Percentiles rank a stretch among this genome's conserved stretches.
Evolutionary conservation across 2,329 filamentous ascomycete species (phyloP).

Genomic region (Xylariomycetidae sp.): DNA sequence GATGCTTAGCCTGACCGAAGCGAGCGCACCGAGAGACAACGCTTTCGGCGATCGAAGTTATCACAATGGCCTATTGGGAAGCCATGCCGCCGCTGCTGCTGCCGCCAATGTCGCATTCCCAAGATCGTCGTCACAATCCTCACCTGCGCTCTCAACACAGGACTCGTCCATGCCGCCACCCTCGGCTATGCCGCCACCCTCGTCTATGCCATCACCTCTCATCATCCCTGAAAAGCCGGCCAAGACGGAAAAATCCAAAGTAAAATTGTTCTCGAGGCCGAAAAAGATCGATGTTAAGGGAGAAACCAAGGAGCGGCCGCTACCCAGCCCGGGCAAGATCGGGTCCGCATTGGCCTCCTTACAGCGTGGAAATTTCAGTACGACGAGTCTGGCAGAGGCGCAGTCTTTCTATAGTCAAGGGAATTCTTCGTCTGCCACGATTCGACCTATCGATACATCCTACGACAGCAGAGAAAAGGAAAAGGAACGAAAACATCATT

Average conservation of each 20-base stretch:
- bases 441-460: slow-evolving; percentile 57
- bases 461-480: slow-evolving; percentile 44
- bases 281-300: slow-evolving; percentile 70
- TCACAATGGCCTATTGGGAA: slow-evolving; percentile 57
- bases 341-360: slow-evolving; percentile 61
- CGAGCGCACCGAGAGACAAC: slow-evolving; percentile 55
- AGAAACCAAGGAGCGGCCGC: slow-evolving; percentile 59
- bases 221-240: slow-evolving; percentile 51
- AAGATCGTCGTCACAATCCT: slow-evolving; percentile 49
- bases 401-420: slow-evolving; percentile 66
- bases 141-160: slow-evolving; percentile 38
- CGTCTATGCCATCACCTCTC: slow-evolving; percentile 36
- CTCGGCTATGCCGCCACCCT: slow-evolving; percentile 26
- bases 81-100: slow-evolving; percentile 60
- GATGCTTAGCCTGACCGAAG: slow-evolving; percentile 59
- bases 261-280: slow-evolving; percentile 76
- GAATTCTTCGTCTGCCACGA: slow-evolving; percentile 74
- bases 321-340: slow-evolving; percentile 70
- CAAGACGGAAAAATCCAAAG: slow-evolving; percentile 68
- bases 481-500: slow-evolving; percentile 76
- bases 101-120: slow-evolving; percentile 73
- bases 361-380: slow-evolving; percentile 65
- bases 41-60: slow-evolving; percentile 49
- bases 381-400: slow-evolving; percentile 64
- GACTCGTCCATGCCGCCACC: slow-evolving; percentile 26